Conservation (phyloP, 1,139 yeast genomes). For the Hyphopichia fennica region DNA sequence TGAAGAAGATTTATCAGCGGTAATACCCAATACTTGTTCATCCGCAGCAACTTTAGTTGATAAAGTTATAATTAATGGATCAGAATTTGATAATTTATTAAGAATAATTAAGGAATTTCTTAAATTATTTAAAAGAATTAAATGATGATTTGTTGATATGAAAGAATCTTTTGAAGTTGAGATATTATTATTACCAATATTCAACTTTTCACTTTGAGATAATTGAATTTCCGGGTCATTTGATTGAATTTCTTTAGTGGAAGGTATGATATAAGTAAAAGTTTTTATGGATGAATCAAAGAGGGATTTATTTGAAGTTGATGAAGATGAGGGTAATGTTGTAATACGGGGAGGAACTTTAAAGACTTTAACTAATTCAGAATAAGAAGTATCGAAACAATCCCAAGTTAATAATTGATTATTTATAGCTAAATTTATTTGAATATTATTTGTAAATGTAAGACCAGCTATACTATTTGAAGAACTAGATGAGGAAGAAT, state of each 20-base stretch:
- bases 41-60: conserved; percentile 11
- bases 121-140: conserved; percentile 15
- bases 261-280: conserved; percentile 17
- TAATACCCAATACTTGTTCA: conserved; percentile 54
- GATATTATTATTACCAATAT: neutral
- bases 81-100: conserved; percentile 22
- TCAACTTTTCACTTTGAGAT: conserved; percentile 17
- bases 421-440: conserved; percentile 22
- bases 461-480: conserved; percentile 17
- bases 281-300: conserved; percentile 14
- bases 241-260: conserved; percentile 18
- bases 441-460: conserved; percentile 20
- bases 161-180: conserved; percentile 8
- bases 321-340: conserved; percentile 8
- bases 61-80: conserved; percentile 11
- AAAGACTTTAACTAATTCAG: conserved; percentile 31
- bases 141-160: conserved; percentile 26
- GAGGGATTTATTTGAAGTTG: conserved; percentile 5
- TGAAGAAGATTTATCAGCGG: conserved; percentile 53
- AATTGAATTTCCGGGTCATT: conserved; percentile 29
- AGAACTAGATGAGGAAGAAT: conserved; percentile 6
- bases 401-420: conserved; percentile 31
- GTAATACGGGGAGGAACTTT: conserved; percentile 20
- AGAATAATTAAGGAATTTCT: neutral
- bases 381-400: conserved; percentile 29